Base-by-base conservation (phyloP, 2,329 filamentous ascomycete genomes). In the Colletotrichum eleusines region DNA sequence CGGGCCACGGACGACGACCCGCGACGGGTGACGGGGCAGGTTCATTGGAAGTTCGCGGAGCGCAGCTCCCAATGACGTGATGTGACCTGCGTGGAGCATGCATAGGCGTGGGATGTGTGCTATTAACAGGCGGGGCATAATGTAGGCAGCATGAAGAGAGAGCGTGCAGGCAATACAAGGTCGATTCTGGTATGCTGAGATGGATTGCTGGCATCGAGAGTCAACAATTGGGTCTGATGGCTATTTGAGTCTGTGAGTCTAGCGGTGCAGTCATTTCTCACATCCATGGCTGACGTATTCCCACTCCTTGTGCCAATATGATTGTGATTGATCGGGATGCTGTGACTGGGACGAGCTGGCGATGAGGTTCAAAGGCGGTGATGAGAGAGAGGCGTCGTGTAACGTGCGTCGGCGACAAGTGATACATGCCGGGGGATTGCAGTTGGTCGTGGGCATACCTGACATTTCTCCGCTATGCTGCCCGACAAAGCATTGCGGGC, bases 191-290 rank as follows among this genome's bases (percentile, higher is more conserved):
- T 46, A 67, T 62, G 55, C 51, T 40, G 57, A 26, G 42, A 71
- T 58, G 68, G 57, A 50, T 67, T 38, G 28, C 28, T 38, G 35
- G 51, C 68, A 71, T 71, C 68, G 63, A 61, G 42, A 71, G 14
- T 44, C 50, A 38, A 38, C 63, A 44, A 63, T 67, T 71, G 63
- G 64, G 28, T 14, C 33, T 8, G n/a, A 67, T 23, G 40, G 51
- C 38, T 38, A 26, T 50, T 57, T 38, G 35, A n/a, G n/a, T 57
- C 26, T 16, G 35, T 38, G 42, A 62, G 44, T 48, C 55, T 42
- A 55, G 46, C 16, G 50, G 42, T 50, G 50, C 42, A 11, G 63
- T 67, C 63, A 71, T 35, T 61, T 71, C 57, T 63, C 63, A 68
- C n/a, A 20, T 54, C 26, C 50, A 12, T 44, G 23, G 57, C 50